These are phyloP conservation scores for Lactarius tabidus DNA, from an alignment of 768 basidiomycete species.

Conservation along the genomic window DNA sequence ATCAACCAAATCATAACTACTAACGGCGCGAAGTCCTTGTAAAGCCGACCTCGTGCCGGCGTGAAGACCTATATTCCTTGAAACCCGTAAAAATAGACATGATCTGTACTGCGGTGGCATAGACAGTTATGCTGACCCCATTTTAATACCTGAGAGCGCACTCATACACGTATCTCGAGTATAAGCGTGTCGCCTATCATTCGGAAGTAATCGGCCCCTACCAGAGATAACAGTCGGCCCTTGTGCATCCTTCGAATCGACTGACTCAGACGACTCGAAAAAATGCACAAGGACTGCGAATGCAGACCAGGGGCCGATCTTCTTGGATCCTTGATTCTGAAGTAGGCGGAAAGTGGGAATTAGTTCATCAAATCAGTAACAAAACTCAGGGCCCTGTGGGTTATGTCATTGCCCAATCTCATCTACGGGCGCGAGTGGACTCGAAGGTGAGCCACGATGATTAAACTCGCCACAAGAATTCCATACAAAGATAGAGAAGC, in stretches of 20 bases:
- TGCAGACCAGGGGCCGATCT: conserved; percentile 72
- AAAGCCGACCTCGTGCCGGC: background rate
- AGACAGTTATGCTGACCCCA: background rate
- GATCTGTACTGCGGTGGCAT: conserved; percentile 10
- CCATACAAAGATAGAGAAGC: conserved; percentile 57
- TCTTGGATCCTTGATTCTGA: conserved; percentile 74
- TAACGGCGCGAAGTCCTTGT: background rate
- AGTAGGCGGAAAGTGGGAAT: conserved; percentile 90
- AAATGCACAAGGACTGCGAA: background rate
- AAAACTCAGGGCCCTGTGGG: conserved; percentile 61
- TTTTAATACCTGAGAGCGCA: background rate
- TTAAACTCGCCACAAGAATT: background rate
- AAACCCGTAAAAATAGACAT: conserved; percentile 12
- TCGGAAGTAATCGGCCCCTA: conserved; percentile 19
- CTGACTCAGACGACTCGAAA: background rate
- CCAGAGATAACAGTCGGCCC: too few species aligned
- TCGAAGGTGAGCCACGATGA: background rate
- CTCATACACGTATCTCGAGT: conserved; percentile 13
- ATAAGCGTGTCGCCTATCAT: conserved; percentile 10
- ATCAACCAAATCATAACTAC: background rate
- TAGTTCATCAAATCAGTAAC: conserved; percentile 80
- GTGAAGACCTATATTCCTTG: conserved; percentile 3
- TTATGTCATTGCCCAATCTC: conserved; percentile 48
- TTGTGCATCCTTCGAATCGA: too few species aligned
- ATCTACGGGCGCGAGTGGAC: conserved; percentile 37